Evolutionary conservation across 2,329 filamentous ascomycete genomes (phyloP).

Genomic region (Didymella arachidicola): DNA sequence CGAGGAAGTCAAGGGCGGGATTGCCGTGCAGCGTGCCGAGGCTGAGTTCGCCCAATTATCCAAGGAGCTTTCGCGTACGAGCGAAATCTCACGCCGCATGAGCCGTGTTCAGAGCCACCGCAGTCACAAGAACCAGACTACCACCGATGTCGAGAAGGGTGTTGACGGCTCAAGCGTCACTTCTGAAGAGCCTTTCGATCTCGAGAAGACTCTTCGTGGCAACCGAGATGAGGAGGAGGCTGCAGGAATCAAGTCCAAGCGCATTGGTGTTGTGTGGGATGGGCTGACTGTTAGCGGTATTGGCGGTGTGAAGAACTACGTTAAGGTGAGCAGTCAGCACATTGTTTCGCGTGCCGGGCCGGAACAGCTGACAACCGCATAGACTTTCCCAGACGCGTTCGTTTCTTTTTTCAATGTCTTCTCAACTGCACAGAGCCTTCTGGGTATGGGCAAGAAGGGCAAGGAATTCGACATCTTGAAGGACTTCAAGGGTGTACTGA

Average conservation of each 20-base stretch:
- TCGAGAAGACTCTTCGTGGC: conserved; percentile 77
- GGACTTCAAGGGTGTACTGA: conserved; percentile 66
- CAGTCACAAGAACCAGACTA: conserved; percentile 47
- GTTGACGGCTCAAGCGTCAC: conserved; percentile 41
- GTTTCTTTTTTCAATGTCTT: conserved; percentile 78
- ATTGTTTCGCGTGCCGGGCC: conserved; percentile 23
- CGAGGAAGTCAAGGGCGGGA: conserved; percentile 34
- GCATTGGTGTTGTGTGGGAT: conserved; percentile 77
- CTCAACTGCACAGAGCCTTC: conserved; percentile 67
- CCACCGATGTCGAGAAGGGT: conserved; percentile 68
- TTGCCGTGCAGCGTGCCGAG: conserved; percentile 73
- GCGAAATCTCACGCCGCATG: conserved; percentile 47
- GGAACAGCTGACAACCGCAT: conserved; percentile 21
- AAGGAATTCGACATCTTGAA: conserved; percentile 77
- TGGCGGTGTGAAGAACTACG: conserved; percentile 75
- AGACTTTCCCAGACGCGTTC: conserved; percentile 80
- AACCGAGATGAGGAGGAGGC: conserved; percentile 74
- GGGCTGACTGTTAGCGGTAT: conserved; percentile 77
- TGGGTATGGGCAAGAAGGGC: conserved; percentile 73
- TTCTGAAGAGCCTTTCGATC: conserved; percentile 68
- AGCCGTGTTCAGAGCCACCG: conserved; percentile 57
- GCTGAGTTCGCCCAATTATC: conserved; percentile 74
- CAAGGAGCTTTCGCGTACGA: conserved; percentile 54
- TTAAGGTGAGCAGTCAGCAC: conserved; percentile 48
- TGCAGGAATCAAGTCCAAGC: conserved; percentile 81